These are phyloP conservation scores for Primulina tabacum DNA, from an alignment of 257 asterid genomes.

Conservation along the genomic window DNA sequence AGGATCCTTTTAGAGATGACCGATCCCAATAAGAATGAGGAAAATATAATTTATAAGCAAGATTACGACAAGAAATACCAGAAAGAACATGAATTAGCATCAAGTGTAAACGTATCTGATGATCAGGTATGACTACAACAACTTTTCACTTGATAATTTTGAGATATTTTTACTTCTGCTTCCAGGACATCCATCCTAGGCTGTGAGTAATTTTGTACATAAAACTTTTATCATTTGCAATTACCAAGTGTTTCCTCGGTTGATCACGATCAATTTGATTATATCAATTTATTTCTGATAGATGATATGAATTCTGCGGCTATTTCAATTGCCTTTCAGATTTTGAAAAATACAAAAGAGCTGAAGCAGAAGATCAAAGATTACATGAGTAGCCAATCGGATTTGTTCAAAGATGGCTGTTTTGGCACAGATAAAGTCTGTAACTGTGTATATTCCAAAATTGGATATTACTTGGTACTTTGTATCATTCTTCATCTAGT, in stretches of 20 bases:
- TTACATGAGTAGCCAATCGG: conserved; percentile 20
- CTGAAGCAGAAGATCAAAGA: conserved; percentile 39
- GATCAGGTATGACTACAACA: not conserved
- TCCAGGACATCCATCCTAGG: no score
- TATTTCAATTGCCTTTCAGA: conserved; percentile 25
- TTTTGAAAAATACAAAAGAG: conserved; percentile 35
- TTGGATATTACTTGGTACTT: not conserved
- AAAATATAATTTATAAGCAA: no score
- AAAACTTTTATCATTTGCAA: no score
- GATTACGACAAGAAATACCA: not conserved
- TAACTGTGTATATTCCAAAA: not conserved
- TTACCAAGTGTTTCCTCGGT: not conserved
- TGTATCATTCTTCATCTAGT: not conserved
- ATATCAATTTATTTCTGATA: not conserved
- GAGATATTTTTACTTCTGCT: no score
- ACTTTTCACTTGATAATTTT: no score
- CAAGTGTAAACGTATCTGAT: not conserved
- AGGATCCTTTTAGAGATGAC: conserved; percentile 25
- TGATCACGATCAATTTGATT: no score
- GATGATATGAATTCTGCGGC: not conserved
- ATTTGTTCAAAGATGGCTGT: conserved; percentile 39
- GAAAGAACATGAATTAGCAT: not conserved
- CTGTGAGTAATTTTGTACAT: no score
- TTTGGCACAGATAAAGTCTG: conserved; percentile 38
- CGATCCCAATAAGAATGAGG: conserved; percentile 12